Evolutionary conservation across 345 rosid genomes (phyloP).

Genomic region (Lepidium sativum): DNA sequence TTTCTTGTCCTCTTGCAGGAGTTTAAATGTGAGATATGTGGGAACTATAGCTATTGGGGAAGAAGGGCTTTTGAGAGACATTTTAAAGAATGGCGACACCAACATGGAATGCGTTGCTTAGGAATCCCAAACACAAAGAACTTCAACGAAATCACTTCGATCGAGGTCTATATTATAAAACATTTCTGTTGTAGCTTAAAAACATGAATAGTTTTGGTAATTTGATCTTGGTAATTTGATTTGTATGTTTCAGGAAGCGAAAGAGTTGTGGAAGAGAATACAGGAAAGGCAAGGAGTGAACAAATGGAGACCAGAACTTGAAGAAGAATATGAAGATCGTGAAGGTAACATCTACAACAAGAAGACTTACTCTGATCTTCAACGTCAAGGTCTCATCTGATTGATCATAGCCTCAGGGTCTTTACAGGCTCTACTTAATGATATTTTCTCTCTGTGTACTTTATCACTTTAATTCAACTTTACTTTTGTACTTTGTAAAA

Average conservation of each 20-base stretch:
- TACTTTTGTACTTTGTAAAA: slow-evolving; percentile 3
- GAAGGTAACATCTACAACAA: slow-evolving; percentile 99
- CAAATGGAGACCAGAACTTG: slow-evolving; percentile 99
- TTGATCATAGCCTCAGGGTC: no score
- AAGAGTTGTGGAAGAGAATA: slow-evolving; percentile 87
- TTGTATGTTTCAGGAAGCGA: slow-evolving; percentile 62
- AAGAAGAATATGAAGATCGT: slow-evolving; percentile 97
- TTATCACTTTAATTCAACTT: neutral
- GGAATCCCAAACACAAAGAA: slow-evolving; percentile 99
- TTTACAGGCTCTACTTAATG: neutral
- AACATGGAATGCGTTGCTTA: slow-evolving; percentile 98
- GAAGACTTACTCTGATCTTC: slow-evolving; percentile 93
- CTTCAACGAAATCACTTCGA: slow-evolving; percentile 92
- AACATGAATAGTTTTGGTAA: neutral
- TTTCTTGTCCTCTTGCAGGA: slow-evolving; percentile 38
- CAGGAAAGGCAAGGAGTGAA: slow-evolving; percentile 79
- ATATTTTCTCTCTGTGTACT: neutral
- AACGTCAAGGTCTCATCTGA: slow-evolving; percentile 93
- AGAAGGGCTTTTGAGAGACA: slow-evolving; percentile 96
- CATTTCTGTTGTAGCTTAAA: neutral
- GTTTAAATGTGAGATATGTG: slow-evolving; percentile 94
- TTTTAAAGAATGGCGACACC: slow-evolving; percentile 98
- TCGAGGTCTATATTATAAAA: slow-evolving; percentile 41
- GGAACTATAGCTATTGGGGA: slow-evolving; percentile 96
- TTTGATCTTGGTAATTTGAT: neutral